Evolutionary conservation across 352 stramenopile species (phyloP).

Genomic region (Globisporangium perplexum): DNA sequence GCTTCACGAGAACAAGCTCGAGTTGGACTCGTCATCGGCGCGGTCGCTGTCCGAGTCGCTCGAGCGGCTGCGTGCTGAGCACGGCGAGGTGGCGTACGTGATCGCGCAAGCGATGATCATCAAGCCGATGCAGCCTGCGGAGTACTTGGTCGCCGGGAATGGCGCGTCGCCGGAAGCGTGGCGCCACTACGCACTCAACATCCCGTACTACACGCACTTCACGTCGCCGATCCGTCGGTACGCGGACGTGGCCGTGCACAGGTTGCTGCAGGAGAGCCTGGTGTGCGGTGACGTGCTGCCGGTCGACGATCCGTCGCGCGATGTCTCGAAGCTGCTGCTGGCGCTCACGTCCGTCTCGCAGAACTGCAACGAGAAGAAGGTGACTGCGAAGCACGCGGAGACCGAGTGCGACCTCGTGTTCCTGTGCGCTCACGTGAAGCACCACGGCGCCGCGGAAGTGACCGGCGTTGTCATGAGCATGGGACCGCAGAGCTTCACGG

Average conservation of each 20-base stretch:
- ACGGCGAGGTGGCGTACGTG: slow-evolving; percentile 78
- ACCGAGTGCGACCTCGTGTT: slow-evolving; percentile 76
- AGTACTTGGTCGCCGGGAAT: slow-evolving; percentile 90
- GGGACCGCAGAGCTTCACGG: slow-evolving; percentile 71
- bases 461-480: slow-evolving; percentile 69
- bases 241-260: slow-evolving; percentile 78
- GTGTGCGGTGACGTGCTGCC: slow-evolving; percentile 6
- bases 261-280: slow-evolving; percentile 54
- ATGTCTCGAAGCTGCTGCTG: slow-evolving; percentile 25
- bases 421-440: slow-evolving; percentile 70
- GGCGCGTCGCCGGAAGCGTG: slow-evolving; percentile 64
- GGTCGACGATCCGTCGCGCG: slow-evolving; percentile 3
- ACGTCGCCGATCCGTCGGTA: slow-evolving; percentile 97
- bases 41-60: slow-evolving; percentile 85
- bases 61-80: slow-evolving; percentile 56
- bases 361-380: slow-evolving; percentile 87
- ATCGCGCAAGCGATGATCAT: slow-evolving; percentile 92
- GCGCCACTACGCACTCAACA: slow-evolving; percentile 96
- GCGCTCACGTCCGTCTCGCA: slow-evolving; percentile 46
- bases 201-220: slow-evolving; percentile 98
- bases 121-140: slow-evolving; percentile 92
- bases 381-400: slow-evolving; percentile 74
- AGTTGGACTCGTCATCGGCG: slow-evolving; percentile 78
- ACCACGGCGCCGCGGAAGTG: slow-evolving; percentile 50
- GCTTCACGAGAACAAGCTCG: slow-evolving; percentile 52